Conservation (phyloP, 441 rosid species). For the Gossypium trilobum region DNA sequence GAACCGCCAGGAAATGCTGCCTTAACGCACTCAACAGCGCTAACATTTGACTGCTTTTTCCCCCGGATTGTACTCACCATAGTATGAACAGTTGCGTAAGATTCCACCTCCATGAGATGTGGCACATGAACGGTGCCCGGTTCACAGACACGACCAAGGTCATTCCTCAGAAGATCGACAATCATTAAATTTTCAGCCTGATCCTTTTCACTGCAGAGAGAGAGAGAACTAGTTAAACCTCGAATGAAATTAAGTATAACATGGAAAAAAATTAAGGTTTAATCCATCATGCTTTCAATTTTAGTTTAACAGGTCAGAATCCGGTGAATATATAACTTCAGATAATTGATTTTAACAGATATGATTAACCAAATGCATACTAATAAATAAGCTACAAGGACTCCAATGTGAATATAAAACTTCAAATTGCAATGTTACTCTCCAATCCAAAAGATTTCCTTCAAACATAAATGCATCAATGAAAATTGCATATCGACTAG, state of each 20-base stretch:
- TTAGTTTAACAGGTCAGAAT: not conserved
- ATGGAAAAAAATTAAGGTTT: not conserved
- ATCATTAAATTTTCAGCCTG: constrained; percentile 97
- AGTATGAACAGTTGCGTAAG: constrained; percentile 90
- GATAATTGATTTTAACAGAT: too few relatives aligned
- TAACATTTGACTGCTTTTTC: constrained; percentile 44
- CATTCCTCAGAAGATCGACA: constrained; percentile 89
- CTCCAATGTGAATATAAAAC: too few relatives aligned
- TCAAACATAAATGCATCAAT: too few relatives aligned
- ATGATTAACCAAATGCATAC: too few relatives aligned
- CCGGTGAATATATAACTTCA: not conserved
- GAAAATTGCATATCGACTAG: too few relatives aligned
- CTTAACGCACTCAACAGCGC: constrained; percentile 61
- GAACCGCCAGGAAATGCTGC: constrained; percentile 97
- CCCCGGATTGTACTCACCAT: constrained; percentile 93
- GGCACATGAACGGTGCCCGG: constrained; percentile 91
- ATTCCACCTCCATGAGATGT: constrained; percentile 83
- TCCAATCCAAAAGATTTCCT: too few relatives aligned
- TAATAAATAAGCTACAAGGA: too few relatives aligned
- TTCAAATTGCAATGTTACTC: too few relatives aligned
- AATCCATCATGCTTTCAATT: not conserved
- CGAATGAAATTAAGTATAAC: not conserved
- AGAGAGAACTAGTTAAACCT: not conserved
- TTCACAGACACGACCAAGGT: constrained; percentile 81
- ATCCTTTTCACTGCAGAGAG: constrained; percentile 67